Conservation (phyloP, 352 stramenopile genomes). For the Pythium brassicae region DNA sequence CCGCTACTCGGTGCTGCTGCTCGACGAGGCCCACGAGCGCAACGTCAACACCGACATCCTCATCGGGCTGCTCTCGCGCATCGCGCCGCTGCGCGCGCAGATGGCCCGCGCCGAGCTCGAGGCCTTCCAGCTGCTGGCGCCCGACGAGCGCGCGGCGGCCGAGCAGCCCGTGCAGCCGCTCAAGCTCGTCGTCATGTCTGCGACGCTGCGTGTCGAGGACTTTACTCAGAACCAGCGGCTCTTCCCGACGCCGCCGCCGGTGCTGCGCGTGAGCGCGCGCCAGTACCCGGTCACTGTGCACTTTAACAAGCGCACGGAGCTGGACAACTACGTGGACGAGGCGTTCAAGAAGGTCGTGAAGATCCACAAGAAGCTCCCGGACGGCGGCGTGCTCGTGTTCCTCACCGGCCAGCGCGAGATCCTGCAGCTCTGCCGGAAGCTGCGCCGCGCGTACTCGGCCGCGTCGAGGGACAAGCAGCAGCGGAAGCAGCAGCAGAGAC, state of each 20-base stretch:
- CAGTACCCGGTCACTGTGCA: conserved; percentile 97
- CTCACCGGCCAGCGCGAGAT: conserved; percentile 97
- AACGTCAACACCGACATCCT: conserved; percentile 97
- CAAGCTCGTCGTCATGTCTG: conserved; percentile 96
- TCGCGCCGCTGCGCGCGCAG: conserved; percentile 90
- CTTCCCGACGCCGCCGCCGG: conserved; percentile 88
- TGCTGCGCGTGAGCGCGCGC: conserved; percentile 93
- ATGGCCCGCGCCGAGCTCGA: conserved; percentile 77
- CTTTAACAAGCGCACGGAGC: conserved; percentile 97
- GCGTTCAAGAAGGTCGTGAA: conserved; percentile 95
- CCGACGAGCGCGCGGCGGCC: conserved; percentile 28
- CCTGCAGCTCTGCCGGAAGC: conserved; percentile 79
- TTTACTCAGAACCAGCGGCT: conserved; percentile 94
- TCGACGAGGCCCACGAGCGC: conserved; percentile 97
- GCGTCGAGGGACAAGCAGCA: conserved; percentile 34
- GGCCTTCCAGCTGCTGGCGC: conserved; percentile 34
- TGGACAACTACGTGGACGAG: conserved; percentile 95
- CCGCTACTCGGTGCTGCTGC: conserved; percentile 74
- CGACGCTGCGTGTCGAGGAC: conserved; percentile 96
- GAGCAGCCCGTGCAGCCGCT: conserved; percentile 63
- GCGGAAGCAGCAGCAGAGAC: conserved; percentile 26
- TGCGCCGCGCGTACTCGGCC: conserved; percentile 47
- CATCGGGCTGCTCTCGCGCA: conserved; percentile 93
- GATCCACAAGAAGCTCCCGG: conserved; percentile 97
- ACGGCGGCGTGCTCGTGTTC: conserved; percentile 97